Base-by-base conservation (phyloP, 2,329 filamentous ascomycete species). In the Chaetomiaceae sp. region DNA sequence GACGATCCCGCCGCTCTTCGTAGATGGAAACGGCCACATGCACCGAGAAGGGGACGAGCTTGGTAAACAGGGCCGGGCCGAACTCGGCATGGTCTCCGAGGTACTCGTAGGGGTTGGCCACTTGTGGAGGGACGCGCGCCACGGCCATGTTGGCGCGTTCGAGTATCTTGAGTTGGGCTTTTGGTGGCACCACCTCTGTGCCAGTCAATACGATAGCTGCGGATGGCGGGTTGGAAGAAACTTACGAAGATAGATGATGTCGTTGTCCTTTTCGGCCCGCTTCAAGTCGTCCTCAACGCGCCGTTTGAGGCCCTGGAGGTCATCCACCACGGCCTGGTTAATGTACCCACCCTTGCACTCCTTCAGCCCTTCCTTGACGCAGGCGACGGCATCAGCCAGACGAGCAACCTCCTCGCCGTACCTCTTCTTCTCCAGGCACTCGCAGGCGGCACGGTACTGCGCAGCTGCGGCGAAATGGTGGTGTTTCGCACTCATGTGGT, bases 21-120 rank as follows among this genome's bases (percentile, higher is more conserved):
- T 99, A 99, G 31, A 97, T 96, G 44, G 90, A 96, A 1, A 91
- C 89, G 7, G 94, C 94, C 45, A 97, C 82, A 65, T 99, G 94
- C 0, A 97, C 94, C 0, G 91, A 91, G 67, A 96, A 97, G 0
- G 94, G 94, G 0, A 99, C 94, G 1, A 99, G 79, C 63, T 92
- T 94, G 2, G 88, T 83, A 67, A 99, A 97, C 0, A 99, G 73
- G 0, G 91, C 88, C 20, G 84, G 84, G 0, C 94, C 92, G 63
- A 96, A 87, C 54, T 91, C 86, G 14, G 83, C 83, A 40, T 85
- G 81, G 12, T 94, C 87, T 2, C 91, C 90, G 4, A 99, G 78
- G 67, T 88, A 84, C 1, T 89, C 84, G 50, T 88, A 83, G 0
- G 91, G 90, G 53, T 90, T 85, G 0, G 85, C 83, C 1, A 99